Conservation (phyloP, 306 rosid genomes). For the Pterocarpus macrocarpus region DNA sequence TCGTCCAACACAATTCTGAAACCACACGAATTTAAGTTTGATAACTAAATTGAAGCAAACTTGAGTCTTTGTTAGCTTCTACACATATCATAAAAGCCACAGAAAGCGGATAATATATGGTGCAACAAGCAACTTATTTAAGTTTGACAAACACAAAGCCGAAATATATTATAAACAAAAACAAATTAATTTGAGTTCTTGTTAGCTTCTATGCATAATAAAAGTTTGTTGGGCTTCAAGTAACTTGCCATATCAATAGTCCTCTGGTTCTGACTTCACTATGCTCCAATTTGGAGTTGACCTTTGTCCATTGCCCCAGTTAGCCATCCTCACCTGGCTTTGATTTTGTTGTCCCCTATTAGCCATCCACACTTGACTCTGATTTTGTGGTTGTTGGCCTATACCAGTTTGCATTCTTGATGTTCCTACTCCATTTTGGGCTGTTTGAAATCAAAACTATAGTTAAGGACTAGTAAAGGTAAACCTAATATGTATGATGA, state of each 20-base stretch:
- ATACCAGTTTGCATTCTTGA: not conserved
- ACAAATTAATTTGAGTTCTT: not conserved
- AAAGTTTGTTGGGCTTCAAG: not conserved
- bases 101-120: not conserved
- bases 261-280: not conserved
- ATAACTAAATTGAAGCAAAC: not conserved
- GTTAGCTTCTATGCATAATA: not conserved
- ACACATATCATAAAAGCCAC: not conserved
- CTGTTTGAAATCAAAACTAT: not conserved
- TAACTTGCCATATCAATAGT: not conserved
- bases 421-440: slow-evolving; percentile 2
- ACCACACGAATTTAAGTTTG: not conserved
- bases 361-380: not conserved
- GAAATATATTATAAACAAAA: too few species aligned
- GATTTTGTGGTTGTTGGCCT: not conserved
- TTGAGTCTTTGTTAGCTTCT: not conserved
- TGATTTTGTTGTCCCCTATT: not conserved
- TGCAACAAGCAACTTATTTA: not conserved
- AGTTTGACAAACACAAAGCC: not conserved
- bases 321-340: not conserved
- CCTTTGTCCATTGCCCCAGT: not conserved
- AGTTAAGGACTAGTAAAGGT: not conserved
- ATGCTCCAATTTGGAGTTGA: slow-evolving; percentile 13
- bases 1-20: not conserved
- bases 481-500: not conserved